Conservation (phyloP, 2,329 filamentous ascomycete species). For the Neonectria sp. region DNA sequence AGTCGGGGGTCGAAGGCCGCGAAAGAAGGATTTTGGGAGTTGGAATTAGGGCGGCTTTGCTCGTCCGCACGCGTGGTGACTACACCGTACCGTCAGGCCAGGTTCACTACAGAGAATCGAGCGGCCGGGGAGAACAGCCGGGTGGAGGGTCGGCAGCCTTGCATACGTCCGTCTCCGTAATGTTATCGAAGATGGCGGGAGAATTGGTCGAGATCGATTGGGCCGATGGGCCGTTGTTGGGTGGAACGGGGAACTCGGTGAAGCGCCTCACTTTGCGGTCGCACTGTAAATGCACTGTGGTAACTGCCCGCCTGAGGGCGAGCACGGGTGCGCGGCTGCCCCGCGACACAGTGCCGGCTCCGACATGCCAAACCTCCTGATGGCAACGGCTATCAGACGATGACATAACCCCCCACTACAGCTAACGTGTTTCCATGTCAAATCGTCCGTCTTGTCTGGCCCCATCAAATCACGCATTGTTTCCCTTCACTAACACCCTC, state of each 20-base stretch:
- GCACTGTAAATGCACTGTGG: slow-evolving; percentile 34
- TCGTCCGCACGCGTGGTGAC: slow-evolving; percentile 17
- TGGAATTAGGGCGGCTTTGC: neutral
- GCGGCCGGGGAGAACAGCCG: slow-evolving; percentile 34
- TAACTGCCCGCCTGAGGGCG: neutral
- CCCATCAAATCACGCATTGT: slow-evolving; percentile 52
- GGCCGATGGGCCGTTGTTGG: slow-evolving; percentile 42
- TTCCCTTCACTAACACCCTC: slow-evolving; percentile 38
- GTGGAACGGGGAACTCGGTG: slow-evolving; percentile 28
- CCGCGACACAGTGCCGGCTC: slow-evolving; percentile 33
- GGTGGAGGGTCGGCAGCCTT: slow-evolving; percentile 42
- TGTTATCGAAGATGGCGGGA: slow-evolving; percentile 39
- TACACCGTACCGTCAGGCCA: slow-evolving; percentile 9
- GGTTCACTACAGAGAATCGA: slow-evolving; percentile 3
- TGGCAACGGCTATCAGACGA: slow-evolving; percentile 32
- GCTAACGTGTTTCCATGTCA: slow-evolving; percentile 47
- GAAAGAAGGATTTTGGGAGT: neutral
- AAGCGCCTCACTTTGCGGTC: neutral
- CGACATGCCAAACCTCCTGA: slow-evolving; percentile 7
- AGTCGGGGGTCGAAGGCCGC: neutral
- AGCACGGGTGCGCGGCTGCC: neutral
- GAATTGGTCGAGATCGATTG: slow-evolving; percentile 42
- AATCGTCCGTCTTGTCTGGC: slow-evolving; percentile 38
- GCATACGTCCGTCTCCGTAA: slow-evolving; percentile 36
- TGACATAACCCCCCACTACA: slow-evolving; percentile 47